Conservation (phyloP, 2,329 filamentous ascomycete species). For the Cyclaneusma minus region DNA sequence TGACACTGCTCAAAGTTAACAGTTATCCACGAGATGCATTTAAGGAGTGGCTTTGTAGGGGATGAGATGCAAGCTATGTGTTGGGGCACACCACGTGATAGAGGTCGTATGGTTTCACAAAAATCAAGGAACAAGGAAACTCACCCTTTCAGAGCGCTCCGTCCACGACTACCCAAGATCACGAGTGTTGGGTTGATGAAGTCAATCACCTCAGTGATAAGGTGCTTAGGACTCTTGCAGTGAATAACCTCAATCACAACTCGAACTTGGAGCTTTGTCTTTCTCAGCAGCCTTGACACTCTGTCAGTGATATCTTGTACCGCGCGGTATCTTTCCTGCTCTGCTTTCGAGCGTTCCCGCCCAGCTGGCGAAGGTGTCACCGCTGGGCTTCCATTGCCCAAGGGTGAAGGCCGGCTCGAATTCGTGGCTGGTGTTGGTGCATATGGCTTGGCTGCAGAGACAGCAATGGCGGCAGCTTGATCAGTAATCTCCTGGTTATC, state of each 20-base stretch:
- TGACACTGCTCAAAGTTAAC: constrained; percentile 41
- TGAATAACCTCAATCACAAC: constrained; percentile 94
- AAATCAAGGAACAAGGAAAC: constrained; percentile 18
- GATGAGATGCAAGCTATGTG: too few species aligned
- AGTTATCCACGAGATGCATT: constrained; percentile 1
- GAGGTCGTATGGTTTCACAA: constrained; percentile 1
- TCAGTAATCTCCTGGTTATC: constrained; percentile 63
- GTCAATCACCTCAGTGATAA: constrained; percentile 96
- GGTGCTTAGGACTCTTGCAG: constrained; percentile 92
- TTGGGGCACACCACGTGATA: too few species aligned
- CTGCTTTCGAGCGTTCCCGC: constrained; percentile 41
- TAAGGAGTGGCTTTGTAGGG: constrained; percentile 2
- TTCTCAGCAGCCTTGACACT: constrained; percentile 72
- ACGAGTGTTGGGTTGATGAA: constrained; percentile 81
- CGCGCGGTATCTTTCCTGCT: constrained; percentile 67
- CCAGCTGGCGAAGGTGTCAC: constrained; percentile 16
- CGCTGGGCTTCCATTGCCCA: constrained; percentile 7
- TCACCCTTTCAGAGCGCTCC: constrained; percentile 86
- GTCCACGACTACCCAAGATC: constrained; percentile 79
- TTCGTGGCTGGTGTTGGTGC: too few species aligned
- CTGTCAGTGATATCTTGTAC: constrained; percentile 73
- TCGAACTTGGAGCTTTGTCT: constrained; percentile 82
- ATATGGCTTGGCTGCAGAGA: constrained; percentile 28
- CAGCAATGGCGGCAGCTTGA: constrained; percentile 54
- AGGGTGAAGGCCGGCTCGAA: constrained; percentile 7